Evolutionary conservation across 208 protist species (phyloP).

Genomic region (Lotmaria passim): DNA sequence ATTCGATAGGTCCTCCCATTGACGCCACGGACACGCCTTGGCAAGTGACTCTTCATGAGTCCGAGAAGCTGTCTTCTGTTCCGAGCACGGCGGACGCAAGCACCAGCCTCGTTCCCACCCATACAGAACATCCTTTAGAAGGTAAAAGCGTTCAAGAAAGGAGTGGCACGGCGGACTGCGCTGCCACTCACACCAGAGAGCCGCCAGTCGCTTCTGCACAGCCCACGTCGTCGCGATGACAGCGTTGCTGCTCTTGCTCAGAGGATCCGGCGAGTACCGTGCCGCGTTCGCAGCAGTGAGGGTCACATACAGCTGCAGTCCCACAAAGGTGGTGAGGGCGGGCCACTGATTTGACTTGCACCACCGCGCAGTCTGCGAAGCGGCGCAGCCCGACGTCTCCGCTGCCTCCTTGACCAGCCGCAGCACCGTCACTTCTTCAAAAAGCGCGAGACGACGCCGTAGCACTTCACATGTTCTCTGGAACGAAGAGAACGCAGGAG

Average conservation of each 20-base stretch:
- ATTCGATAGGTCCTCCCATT: conserved; percentile 10
- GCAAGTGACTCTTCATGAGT: not conserved
- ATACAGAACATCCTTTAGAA: conserved; percentile 17
- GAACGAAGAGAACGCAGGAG: conserved; percentile 10
- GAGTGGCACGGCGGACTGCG: not conserved
- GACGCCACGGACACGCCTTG: not conserved
- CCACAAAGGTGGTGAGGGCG: conserved; percentile 18
- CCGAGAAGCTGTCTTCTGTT: not conserved
- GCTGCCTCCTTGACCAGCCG: conserved; percentile 26
- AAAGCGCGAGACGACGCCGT: conserved; percentile 8
- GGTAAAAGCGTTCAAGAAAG: conserved; percentile 21
- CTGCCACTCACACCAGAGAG: conserved; percentile 2
- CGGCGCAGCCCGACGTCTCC: conserved; percentile 13
- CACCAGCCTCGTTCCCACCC: conserved; percentile 27
- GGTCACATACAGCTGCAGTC: conserved; percentile 23
- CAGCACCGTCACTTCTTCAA: conserved; percentile 40
- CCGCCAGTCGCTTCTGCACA: conserved; percentile 4
- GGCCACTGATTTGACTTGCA: conserved; percentile 37
- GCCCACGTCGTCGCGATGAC: not conserved
- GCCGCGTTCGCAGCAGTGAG: not conserved
- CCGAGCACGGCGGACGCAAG: not conserved
- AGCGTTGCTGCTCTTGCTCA: not conserved
- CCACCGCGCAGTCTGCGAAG: conserved; percentile 11
- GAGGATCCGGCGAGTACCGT: not conserved
- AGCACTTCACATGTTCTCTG: conserved; percentile 14